Evolutionary conservation across 352 stramenopile genomes (phyloP), one percentile per base, ranked within the genome.

Genomic region (Plasmopara viticola): DNA sequence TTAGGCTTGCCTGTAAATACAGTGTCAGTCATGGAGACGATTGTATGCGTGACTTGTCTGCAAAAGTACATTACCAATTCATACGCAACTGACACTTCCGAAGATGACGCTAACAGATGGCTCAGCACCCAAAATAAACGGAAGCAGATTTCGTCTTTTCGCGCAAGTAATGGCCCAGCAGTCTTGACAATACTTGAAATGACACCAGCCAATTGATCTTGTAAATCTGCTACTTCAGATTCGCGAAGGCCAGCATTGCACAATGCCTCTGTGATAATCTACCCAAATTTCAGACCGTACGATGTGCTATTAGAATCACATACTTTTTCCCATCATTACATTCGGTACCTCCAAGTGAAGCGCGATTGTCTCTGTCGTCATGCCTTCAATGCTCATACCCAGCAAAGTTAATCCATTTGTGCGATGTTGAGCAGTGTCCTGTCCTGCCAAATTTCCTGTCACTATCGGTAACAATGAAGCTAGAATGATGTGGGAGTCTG

Each of bases 111-210:
- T 5, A 94, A 53, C 8, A 94, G 51, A 50, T 90, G 76, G 34
- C 66, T 90, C 34, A 94, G 58, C 10, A 94, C 68, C 83, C 83
- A 91, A 39, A 94, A 91, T 7, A 94, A 63, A 7, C 77, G 72
- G 39, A 94, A 91, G 4, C 57, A 64, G 38, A 79, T 62, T 15
- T 79, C 60, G n/a, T 78, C 69, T 35, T 72, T 68, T 29, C 62
- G 64, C 2, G 60, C 14, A 5, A 90, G 50, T 42, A 84, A 20
- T 12, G 64, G 39, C 7, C 58, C 66, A 5, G 76, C 68, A 33
- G 70, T 86, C 46, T 76, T 73, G 28, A 90, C 58, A 53, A 90
- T 74, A 42, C 70, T 90, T 6, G 56, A 48, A n/a, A 83, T 58
- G 1, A 90, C 79, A 6, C 70, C 53, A 13, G 78, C 72, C 25